Base-by-base conservation (phyloP, 768 basidiomycete genomes). In the Cantharellus cinnabarinus region DNA sequence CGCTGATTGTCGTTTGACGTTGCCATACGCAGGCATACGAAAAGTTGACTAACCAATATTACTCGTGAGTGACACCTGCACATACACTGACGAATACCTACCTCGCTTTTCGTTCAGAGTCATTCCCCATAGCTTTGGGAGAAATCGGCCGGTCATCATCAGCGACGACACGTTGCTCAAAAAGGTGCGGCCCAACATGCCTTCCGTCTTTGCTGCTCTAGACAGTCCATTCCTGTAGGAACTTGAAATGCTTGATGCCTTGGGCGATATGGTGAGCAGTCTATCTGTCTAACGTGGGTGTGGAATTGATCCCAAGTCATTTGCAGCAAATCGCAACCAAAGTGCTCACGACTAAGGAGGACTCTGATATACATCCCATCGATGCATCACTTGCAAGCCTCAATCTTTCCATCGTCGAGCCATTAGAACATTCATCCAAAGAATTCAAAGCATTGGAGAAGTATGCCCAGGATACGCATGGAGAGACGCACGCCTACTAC, bases 71-170 rank as follows among this genome's bases (percentile, higher is more conserved):
- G 5, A 3, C 34, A 2, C 4, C 3, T 42, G 48, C 34, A 50
- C 50, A 3, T 2, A 15, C 48, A n/a, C 41, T 3, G 41, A 51
- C 41, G 3, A 50, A 35, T 35, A 39, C 39, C 29, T 58, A 41
- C 3, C n/a, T 57, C 42, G 37, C 48, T 7, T 39, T 50, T 1
- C 41, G 7, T 50, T 4, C 62, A 78, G 79, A 0, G 75, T 80
- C 60, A 80, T 82, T 54, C 80, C 80, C 1, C 80, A 81, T 66
- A 75, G 71, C n/a, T 81, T 80, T 62, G 79, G 79, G 29, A 70
- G 77, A 41, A 68, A 65, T 34, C 67, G 75, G 51, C 79, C 79
- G 1, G 68, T 63, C 4, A 66, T 73, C 39, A 80, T 82, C 65
- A 67, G 69, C 59, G 68, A 63, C 54, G 58, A 68, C 53, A 61